These are phyloP conservation scores for Phaeosphaeriaceae sp. DNA, from an alignment of 2,329 filamentous ascomycete genomes.

Conservation along the genomic window DNA sequence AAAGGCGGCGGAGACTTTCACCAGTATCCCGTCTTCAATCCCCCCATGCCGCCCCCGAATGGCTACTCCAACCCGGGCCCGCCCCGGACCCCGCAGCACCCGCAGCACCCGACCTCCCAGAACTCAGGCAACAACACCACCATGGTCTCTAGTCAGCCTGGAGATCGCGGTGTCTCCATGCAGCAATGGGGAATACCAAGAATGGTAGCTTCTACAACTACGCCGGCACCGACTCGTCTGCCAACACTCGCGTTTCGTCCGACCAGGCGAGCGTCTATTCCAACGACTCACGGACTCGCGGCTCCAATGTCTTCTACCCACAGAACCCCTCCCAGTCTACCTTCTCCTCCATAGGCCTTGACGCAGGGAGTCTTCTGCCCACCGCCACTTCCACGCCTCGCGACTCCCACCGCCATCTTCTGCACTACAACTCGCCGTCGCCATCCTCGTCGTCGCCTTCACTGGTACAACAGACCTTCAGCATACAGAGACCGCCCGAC, in stretches of 20 bases:
- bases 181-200: constrained; percentile 71
- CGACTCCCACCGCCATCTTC: constrained; percentile 51
- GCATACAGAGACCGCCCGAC: constrained; percentile 76
- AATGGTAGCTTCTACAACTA: constrained; percentile 33
- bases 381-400: constrained; percentile 48
- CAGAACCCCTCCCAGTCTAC: constrained; percentile 65
- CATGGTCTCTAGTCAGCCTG: constrained; percentile 71
- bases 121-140: constrained; percentile 60
- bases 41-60: constrained; percentile 57
- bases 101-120: constrained; percentile 42
- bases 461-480: constrained; percentile 60
- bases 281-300: constrained; percentile 64
- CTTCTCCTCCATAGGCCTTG: constrained; percentile 54
- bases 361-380: constrained; percentile 48
- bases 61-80: constrained; percentile 60
- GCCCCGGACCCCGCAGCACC: constrained; percentile 65
- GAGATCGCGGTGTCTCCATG: constrained; percentile 71
- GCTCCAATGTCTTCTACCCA: constrained; percentile 56
- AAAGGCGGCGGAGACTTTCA: constrained; percentile 81
- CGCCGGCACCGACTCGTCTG: constrained; percentile 51
- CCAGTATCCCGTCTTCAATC: constrained; percentile 81
- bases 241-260: constrained; percentile 62
- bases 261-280: constrained; percentile 72
- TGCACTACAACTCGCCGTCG: constrained; percentile 52
- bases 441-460: constrained; percentile 57